Conservation (phyloP, 108 stramenopile genomes). For the Pseudonitzschia delicatissima region DNA sequence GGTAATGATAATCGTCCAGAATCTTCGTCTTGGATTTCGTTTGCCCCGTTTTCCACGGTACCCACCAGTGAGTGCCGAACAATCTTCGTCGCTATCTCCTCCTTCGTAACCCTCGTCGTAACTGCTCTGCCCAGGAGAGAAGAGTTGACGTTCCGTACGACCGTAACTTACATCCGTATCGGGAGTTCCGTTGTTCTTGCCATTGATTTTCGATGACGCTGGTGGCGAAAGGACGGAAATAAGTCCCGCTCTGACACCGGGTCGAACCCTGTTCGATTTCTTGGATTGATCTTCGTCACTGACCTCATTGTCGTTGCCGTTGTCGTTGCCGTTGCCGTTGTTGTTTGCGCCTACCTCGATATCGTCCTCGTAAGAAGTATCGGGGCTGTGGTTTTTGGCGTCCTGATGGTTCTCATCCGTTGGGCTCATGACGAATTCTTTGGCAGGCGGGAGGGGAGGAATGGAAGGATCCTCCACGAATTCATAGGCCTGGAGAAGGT, state of each 20-base stretch:
- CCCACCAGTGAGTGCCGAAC: background rate
- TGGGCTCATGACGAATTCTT: background rate
- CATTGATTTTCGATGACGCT: no score
- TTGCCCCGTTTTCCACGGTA: background rate
- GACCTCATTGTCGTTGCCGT: background rate
- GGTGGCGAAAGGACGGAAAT: no score
- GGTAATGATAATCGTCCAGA: background rate
- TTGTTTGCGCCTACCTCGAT: background rate
- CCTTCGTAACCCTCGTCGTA: background rate
- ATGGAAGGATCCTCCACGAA: conserved; percentile 4
- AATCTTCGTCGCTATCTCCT: background rate
- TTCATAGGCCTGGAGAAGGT: background rate
- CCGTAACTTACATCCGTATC: background rate
- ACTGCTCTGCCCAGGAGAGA: background rate
- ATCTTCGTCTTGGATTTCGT: background rate
- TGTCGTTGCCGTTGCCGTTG: background rate
- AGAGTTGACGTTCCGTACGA: background rate
- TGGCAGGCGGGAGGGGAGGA: background rate
- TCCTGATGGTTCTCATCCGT: background rate
- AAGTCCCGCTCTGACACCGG: no score
- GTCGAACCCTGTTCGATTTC: no score
- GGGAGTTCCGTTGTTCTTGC: background rate
- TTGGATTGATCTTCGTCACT: no score
- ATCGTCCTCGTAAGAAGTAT: background rate
- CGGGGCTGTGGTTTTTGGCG: background rate